Evolutionary conservation across 257 asterid genomes (phyloP).

Genomic region (Ajuga chamaepitys): DNA sequence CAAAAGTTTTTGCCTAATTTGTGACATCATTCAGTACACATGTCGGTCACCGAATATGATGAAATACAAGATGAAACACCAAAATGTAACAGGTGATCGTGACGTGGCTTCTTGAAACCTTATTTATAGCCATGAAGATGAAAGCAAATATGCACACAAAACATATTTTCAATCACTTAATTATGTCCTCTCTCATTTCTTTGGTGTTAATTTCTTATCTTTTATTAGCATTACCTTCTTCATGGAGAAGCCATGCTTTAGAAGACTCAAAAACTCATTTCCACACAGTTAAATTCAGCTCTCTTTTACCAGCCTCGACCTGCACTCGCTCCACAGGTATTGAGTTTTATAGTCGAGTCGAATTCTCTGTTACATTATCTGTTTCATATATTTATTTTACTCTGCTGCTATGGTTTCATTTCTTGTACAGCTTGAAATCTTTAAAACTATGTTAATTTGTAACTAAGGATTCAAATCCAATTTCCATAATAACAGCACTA

Average conservation of each 20-base stretch:
- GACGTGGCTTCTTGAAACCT: conserved; percentile 16
- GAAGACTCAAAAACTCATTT: conserved; percentile 8
- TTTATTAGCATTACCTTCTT: conserved; percentile 6
- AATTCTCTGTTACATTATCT: too few relatives aligned
- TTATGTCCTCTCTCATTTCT: conserved; percentile 16
- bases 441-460: too few relatives aligned
- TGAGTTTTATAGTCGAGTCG: not conserved
- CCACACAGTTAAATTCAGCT: conserved; percentile 26
- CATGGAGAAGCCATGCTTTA: not conserved
- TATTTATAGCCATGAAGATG: conserved; percentile 6
- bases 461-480: too few relatives aligned
- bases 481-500: too few relatives aligned
- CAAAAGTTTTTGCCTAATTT: too few relatives aligned
- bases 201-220: conserved; percentile 12
- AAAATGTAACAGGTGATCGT: too few relatives aligned
- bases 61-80: too few relatives aligned
- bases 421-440: too few relatives aligned
- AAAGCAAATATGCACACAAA: not conserved
- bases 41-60: too few relatives aligned
- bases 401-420: too few relatives aligned
- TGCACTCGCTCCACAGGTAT: conserved; percentile 30
- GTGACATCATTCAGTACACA: too few relatives aligned
- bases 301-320: conserved; percentile 29
- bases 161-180: not conserved
- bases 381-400: too few relatives aligned